Evolutionary conservation across 768 basidiomycete species (phyloP).

Genomic region (Asterophora lycoperdoides): DNA sequence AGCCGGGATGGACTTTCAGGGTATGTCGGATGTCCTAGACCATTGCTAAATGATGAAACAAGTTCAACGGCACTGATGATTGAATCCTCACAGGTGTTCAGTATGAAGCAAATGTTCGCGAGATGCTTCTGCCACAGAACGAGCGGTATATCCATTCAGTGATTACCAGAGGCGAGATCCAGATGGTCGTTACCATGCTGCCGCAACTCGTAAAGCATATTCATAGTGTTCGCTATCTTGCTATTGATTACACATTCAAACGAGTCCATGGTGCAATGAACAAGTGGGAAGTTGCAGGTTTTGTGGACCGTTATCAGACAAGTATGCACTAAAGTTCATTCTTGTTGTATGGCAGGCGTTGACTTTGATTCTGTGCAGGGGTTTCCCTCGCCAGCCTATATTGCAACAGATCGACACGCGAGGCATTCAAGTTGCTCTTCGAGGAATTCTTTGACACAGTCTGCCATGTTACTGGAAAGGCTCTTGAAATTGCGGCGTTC

Average conservation of each 20-base stretch:
- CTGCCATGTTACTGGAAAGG: slow-evolving; percentile 8
- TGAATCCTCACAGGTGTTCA: too few relatives aligned
- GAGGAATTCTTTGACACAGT: slow-evolving; percentile 11
- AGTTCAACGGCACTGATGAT: too few relatives aligned
- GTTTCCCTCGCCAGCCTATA: slow-evolving; percentile 15
- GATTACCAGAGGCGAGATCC: not conserved
- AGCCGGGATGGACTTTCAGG: not conserved
- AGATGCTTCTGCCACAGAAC: not conserved
- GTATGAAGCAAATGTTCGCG: not conserved
- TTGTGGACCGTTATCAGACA: slow-evolving; percentile 5
- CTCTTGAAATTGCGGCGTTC: slow-evolving; percentile 12
- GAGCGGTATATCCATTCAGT: slow-evolving; percentile 1
- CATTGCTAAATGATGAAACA: too few relatives aligned
- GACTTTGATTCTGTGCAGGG: too few relatives aligned
- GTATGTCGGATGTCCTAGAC: too few relatives aligned
- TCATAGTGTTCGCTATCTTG: slow-evolving; percentile 10
- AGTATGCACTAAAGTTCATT: too few relatives aligned
- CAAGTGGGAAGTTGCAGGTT: slow-evolving; percentile 20
- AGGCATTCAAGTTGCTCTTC: slow-evolving; percentile 14
- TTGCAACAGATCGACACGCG: slow-evolving; percentile 8
- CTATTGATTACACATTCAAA: slow-evolving; percentile 22
- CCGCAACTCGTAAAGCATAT: slow-evolving; percentile 7
- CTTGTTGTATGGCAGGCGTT: too few relatives aligned
- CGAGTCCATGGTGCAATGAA: slow-evolving; percentile 17
- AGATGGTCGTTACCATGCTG: slow-evolving; percentile 6